Base-by-base conservation (phyloP, 305 asterid species). In the Fraxinus sp. region DNA sequence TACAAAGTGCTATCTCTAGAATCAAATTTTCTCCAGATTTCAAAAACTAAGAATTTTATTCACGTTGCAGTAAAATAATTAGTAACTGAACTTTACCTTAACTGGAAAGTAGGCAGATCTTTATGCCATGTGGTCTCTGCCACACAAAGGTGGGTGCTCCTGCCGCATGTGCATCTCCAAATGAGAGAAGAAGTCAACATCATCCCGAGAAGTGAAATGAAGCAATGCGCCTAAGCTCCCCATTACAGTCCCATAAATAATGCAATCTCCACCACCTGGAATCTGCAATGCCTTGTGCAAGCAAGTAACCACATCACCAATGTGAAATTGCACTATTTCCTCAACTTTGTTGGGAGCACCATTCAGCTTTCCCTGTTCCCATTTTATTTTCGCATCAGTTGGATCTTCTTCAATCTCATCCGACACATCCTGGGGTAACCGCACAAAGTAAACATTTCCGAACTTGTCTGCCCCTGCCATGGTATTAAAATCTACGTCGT, bases 401-500 rank as follows among this genome's bases (percentile, higher is more conserved):
- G 98, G 99, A 85, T 97, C 98, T 87, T 97, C 99, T 89, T 97
- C 99, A 41, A 97, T 93, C 94, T 97, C 98, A 83, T 97, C 99
- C 1, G 98, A 97, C 33, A 95, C 96, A 30, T 97, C 99, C 87
- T 97, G 98, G n/a, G 98, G 96, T 35, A 97, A 86, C 39, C 98
- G 93, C 20, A 92, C 98, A 82, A 97, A 95, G 89, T 93, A 97
- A 43, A 97, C 82, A 76, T 97, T 97, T 79, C 98, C 99, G 70
- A 97, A 97, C 87, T 97, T 97, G 89, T 97, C 99, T 13, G 97
- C 85, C 36, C 99, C 99, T 41, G 98, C 99, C 96, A 95, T 87
- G 80, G 98, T 95, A 89, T 97, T 98, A 64, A 97, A 97, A 85
- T 97, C 99, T 59, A 97, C 86, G 28, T 93, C 98, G 75, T 91